A percentile compares a stretch with the other conserved stretches of the same genome.
These are phyloP conservation scores for Klebsormidium nitens DNA, from an alignment of 139 green algal genomes.

Conservation along the genomic window DNA sequence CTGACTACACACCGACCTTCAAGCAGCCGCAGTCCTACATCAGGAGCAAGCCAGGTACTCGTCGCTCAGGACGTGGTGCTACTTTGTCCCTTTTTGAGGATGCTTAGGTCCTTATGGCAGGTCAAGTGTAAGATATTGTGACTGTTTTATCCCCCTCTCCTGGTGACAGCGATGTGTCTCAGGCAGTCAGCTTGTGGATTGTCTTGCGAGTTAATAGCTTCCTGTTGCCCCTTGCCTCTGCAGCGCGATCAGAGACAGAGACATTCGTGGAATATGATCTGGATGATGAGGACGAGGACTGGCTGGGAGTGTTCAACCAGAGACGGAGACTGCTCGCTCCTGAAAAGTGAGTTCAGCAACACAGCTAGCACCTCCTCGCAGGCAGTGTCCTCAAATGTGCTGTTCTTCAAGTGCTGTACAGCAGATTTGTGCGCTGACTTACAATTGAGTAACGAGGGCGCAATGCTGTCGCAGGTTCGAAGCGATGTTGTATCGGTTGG, in stretches of 20 bases:
- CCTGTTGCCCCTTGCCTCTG: neutral
- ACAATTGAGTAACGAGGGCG: neutral
- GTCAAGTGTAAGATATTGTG: too few species aligned
- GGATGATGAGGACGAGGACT: slow-evolving; percentile 86
- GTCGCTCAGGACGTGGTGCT: neutral
- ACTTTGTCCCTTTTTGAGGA: neutral
- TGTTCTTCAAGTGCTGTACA: neutral
- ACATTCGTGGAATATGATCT: slow-evolving; percentile 90
- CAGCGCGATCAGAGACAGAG: slow-evolving; percentile 37
- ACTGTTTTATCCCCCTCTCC: too few species aligned
- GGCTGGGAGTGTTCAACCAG: slow-evolving; percentile 78
- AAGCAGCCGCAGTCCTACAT: slow-evolving; percentile 38
- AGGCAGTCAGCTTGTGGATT: too few species aligned
- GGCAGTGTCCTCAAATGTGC: neutral
- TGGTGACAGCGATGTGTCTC: too few species aligned
- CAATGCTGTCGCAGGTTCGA: slow-evolving; percentile 50
- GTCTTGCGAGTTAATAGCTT: neutral
- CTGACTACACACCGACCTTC: slow-evolving; percentile 45
- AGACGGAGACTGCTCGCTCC: slow-evolving; percentile 30
- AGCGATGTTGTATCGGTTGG: slow-evolving; percentile 72
- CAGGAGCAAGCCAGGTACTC: slow-evolving; percentile 24
- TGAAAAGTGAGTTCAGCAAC: slow-evolving; percentile 33
- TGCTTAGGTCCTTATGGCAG: neutral
- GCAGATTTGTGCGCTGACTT: neutral
- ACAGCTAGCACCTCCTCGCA: neutral